A percentile compares a stretch with the other conserved stretches of the same genome.
Conservation (phyloP, 164 flowering plant species). For the Stephania yunnanensis region DNA sequence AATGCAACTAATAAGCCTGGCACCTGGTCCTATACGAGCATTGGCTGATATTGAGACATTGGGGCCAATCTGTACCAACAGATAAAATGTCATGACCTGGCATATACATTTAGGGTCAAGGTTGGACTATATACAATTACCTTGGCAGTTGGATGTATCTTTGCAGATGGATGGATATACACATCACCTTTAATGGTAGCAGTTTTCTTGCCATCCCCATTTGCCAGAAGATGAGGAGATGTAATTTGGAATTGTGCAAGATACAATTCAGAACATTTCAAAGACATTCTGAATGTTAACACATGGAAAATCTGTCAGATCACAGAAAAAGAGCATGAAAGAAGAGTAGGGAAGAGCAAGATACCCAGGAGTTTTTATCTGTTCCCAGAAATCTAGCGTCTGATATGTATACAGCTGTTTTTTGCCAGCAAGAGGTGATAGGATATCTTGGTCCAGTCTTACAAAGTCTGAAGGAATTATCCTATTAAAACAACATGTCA, state of each 20-base stretch:
- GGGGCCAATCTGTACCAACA: constrained; percentile 76
- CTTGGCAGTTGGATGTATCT: constrained; percentile 96
- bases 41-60: constrained; percentile 97
- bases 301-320: neutral
- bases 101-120: neutral
- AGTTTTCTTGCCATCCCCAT: constrained; percentile 71
- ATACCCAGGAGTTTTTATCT: constrained; percentile 97
- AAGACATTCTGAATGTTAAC: constrained; percentile 64
- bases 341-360: neutral
- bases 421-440: constrained; percentile 98
- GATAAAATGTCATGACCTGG: neutral
- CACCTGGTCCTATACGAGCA: constrained; percentile 93
- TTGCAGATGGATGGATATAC: constrained; percentile 94
- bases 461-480: constrained; percentile 75
- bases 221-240: constrained; percentile 72
- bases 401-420: constrained; percentile 82
- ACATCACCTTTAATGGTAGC: constrained; percentile 80
- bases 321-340: constrained; percentile 1
- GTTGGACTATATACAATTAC: constrained; percentile 25
- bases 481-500: constrained; percentile 33
- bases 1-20: constrained; percentile 81
- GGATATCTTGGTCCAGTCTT: constrained; percentile 92
- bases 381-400: constrained; percentile 95
- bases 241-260: constrained; percentile 67
- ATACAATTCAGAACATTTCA: constrained; percentile 82